Evolutionary conservation across 2,329 filamentous ascomycete species (phyloP), one percentile per base, ranked within the genome.

Genomic region (Colletotrichum noveboracense): DNA sequence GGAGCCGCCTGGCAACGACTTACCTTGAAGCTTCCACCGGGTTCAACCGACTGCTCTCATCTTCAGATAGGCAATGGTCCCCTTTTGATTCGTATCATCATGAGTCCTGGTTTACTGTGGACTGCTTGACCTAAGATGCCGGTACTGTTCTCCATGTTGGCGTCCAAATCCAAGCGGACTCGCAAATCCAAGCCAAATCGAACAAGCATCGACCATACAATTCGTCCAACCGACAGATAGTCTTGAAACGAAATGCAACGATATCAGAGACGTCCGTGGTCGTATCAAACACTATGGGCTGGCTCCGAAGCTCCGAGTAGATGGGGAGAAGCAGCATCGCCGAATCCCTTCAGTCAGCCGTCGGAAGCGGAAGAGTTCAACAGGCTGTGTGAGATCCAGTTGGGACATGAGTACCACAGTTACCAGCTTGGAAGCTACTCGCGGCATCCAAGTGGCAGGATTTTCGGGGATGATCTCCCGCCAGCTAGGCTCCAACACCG

Each of bases 381-480:
- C 28, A 61, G 13, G 14, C 7, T 21, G 24, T 8, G 24, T 26
- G 62, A 16, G n/a, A 7, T 13, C 26, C 66, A 21, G 18, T 14
- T 8, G 18, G 14, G 5, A n/a, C 55, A 65, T n/a, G 26, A 64
- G 6, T 76, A 76, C 34, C 26, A 58, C 12, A 65, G 18, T 5
- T 76, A 73, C 24, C 74, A 76, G 58, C 28, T 76, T 13, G 64
- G 70, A 6, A 60, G 70, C 26, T 76, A 76, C 5, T 24, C 70
- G 18, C 38, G 48, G 34, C 13, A 64, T 5, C 58, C 70, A 28
- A 28, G 9, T 8, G 24, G 6, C n/a, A 32, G 24, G 13, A 13
- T 52, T 52, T 52, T 52, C 14, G n/a, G 24, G 56, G 18, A 16
- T 55, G 43, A 21, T 21, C 43, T 52, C 43, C 43, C 43, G n/a